Base-by-base conservation (phyloP, 495 filamentous ascomycete genomes). In the Ramalina peruviana region DNA sequence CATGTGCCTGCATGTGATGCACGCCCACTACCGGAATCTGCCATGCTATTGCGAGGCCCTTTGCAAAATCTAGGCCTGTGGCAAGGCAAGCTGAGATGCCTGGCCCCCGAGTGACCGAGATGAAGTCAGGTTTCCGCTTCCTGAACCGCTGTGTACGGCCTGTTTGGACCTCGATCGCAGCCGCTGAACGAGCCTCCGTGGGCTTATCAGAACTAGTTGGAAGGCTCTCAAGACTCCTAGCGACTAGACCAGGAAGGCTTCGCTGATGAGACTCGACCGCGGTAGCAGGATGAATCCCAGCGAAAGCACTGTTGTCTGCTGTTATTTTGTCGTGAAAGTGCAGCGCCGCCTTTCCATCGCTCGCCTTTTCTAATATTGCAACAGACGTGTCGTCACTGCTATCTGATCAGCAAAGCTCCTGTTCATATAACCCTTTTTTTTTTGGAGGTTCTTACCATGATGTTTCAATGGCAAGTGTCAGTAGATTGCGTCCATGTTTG, bases 1-100 rank as follows among this genome's bases (percentile, higher is more conserved):
- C 79, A 63, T 98, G 92, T 13, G 90, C 92, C 61, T 96, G 89
- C 92, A 98, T 97, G 63, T 98, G 92, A 58, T 98, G 81, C 0
- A 96, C 86, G 0, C 78, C 92, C 3, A 96, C 61, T 25, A 97
- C 65, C 3, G 89, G 88, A 3, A 87, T 69, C 44, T 81, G 72
- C 85, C 83, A 90, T 33, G 83, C 88, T 23, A 85, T 67, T 1
- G 89, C 82, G 4, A 98, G 75, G 16, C 57, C 92, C 64, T 97
- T 96, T 16, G 88, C 92, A 1, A 78, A 83, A 61, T 92, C 83
- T 4, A 96, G 59, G 0, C 92, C 92, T 5, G 79, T 72, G 4
- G 78, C 71, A 4, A 98, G 70, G 56, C 81, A 81, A 13, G 81
- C 69, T 3, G 74, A 67, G 84, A 98, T 94, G 5, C 92, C 92